Evolutionary conservation across 345 rosid genomes (phyloP), one percentile per base, ranked within the genome.

Genomic region (Hevea brasiliensis): DNA sequence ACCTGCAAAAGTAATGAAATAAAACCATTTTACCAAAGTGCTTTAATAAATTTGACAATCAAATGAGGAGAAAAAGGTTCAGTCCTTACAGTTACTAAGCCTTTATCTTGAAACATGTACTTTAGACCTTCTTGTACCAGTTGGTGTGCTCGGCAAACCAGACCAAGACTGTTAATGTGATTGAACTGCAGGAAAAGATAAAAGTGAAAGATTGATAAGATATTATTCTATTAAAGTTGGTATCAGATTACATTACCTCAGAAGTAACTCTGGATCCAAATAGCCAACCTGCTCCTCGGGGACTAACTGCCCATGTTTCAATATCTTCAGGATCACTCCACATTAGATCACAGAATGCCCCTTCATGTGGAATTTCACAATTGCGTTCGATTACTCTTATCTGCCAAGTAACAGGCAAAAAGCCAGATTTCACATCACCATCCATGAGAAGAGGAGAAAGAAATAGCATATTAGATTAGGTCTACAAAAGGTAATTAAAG

Each of bases 251-350:
- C 9, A 50, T 73, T 88, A 92, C 99, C 98, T 95, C 99, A 61
- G 98, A 64, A 60, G 99, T 95, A 67, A 95, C 99, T 86, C 96
- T 90, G 76, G 99, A 91, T 54, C 99, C 99, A 76, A 95, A 95
- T 70, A 95, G 98, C 99, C 99, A 95, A 71, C 99, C 99, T 74
- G 99, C 99, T 79, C 99, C 99, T 67, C 98, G 87, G 41, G 99
- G 99, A 84, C 99, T 95, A 56, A 93, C 98, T 74, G 98, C 99
- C 99, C 99, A 95, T 77, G 98, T 89, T 83, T 95, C 99, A 77
- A 95, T 95, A 77, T 95, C 98, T 87, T 95, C 99, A 70, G 99
- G 99, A 82, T 95, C 99, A 74, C 99, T 95, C 98, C 99, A 93
- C 99, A 93, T 95, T 50, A 95, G 97, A 86, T 95, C 99, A 79